These are phyloP conservation scores for Termitomyces sp. DNA, from an alignment of 768 basidiomycete genomes.

Conservation along the genomic window DNA sequence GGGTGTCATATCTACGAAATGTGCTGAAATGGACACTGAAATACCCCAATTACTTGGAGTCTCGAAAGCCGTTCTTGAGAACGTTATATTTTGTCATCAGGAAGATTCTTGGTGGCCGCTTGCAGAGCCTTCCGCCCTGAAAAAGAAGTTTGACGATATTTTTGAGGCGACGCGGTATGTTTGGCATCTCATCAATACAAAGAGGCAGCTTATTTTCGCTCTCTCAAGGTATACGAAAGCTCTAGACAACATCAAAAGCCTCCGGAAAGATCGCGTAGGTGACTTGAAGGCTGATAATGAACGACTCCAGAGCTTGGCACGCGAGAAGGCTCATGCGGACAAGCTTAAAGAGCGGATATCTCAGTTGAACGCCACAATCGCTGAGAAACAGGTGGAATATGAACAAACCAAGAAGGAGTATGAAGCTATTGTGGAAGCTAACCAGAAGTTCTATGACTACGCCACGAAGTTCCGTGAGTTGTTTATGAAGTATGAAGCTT, in stretches of 20 bases:
- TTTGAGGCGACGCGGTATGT: slow-evolving; percentile 93
- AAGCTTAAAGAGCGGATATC: slow-evolving; percentile 66
- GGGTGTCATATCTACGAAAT: slow-evolving; percentile 91
- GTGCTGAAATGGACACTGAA: slow-evolving; percentile 93
- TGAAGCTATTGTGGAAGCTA: slow-evolving; percentile 61
- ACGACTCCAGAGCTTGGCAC: slow-evolving; percentile 66
- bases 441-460: slow-evolving; percentile 75
- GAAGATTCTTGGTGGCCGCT: slow-evolving; percentile 99
- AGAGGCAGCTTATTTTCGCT: neutral
- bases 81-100: slow-evolving; percentile 99
- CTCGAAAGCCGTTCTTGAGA: slow-evolving; percentile 96
- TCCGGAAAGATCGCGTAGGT: slow-evolving; percentile 86
- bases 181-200: neutral
- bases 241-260: slow-evolving; percentile 81
- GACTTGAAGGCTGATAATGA: slow-evolving; percentile 95
- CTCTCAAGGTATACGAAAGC: slow-evolving; percentile 87
- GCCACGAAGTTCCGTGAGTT: slow-evolving; percentile 84
- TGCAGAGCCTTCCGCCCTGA: slow-evolving; percentile 81
- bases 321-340: slow-evolving; percentile 84
- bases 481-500: slow-evolving; percentile 61
- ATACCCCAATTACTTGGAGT: slow-evolving; percentile 93
- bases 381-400: slow-evolving; percentile 66
- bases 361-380: slow-evolving; percentile 56
- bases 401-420: slow-evolving; percentile 66
- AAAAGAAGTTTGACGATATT: slow-evolving; percentile 99